Evolutionary conservation across 2,329 filamentous ascomycete species (phyloP).

Genomic region (Trichoderma arundinaceum): DNA sequence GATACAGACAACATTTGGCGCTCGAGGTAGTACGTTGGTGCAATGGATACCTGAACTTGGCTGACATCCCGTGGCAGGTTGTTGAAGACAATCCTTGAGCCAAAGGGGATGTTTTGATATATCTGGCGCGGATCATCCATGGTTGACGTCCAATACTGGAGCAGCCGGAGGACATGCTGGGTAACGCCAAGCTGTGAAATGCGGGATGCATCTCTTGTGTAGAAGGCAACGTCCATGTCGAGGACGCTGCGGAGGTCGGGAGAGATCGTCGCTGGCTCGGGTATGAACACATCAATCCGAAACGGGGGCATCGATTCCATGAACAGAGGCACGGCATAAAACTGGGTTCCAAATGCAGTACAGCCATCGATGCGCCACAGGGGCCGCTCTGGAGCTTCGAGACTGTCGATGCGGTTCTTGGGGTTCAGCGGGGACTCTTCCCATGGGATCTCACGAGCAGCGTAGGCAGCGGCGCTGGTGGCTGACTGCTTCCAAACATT

Average conservation of each 20-base stretch:
- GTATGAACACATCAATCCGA: constrained; percentile 64
- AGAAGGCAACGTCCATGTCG: constrained; percentile 57
- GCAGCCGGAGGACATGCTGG: constrained; percentile 58
- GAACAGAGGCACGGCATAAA: constrained; percentile 62
- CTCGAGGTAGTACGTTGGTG: constrained; percentile 60
- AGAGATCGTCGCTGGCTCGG: constrained; percentile 53
- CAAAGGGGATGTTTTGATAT: constrained; percentile 60
- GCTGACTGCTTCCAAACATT: constrained; percentile 6
- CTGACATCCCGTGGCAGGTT: constrained; percentile 55
- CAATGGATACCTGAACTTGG: constrained; percentile 54
- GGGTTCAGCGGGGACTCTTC: constrained; percentile 60
- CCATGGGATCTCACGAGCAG: constrained; percentile 47
- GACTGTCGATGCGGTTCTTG: constrained; percentile 65
- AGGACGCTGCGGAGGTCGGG: constrained; percentile 53
- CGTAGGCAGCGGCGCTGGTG: constrained; percentile 1
- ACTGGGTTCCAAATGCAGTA: constrained; percentile 62
- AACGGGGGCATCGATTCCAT: constrained; percentile 53
- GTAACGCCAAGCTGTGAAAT: constrained; percentile 58
- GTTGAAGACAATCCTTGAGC: constrained; percentile 61
- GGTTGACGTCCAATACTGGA: constrained; percentile 57
- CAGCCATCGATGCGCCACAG: constrained; percentile 66
- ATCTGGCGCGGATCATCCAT: constrained; percentile 41
- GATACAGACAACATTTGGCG: constrained; percentile 54
- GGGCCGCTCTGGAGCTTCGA: constrained; percentile 51
- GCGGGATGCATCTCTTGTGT: constrained; percentile 57